Conservation (phyloP, 176 grass and related monocot genomes). For the Juncus effusus region DNA sequence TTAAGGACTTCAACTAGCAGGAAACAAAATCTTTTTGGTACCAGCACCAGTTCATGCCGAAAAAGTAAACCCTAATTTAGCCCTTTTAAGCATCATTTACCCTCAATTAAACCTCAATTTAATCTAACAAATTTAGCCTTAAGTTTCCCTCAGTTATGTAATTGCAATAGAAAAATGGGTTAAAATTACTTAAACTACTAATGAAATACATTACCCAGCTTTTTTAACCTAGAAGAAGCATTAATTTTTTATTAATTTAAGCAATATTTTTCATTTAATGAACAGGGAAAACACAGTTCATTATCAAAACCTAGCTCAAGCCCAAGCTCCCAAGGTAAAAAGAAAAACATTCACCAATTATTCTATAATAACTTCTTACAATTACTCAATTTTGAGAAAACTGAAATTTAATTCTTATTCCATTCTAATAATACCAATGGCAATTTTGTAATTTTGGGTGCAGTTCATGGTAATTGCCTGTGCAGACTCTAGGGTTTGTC, state of each 20-base stretch:
- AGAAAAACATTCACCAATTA: not conserved
- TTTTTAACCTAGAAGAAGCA: no score
- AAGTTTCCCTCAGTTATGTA: no score
- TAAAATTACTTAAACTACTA: no score
- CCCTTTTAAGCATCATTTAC: no score
- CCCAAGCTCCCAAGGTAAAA: slow-evolving; percentile 78
- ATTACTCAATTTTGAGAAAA: slow-evolving; percentile 7
- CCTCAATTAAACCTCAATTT: no score
- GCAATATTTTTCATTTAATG: slow-evolving; percentile 22
- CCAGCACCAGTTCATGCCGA: no score
- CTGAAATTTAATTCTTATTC: not conserved
- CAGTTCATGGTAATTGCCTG: slow-evolving; percentile 97
- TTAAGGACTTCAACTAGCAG: slow-evolving; percentile 10
- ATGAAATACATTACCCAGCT: no score
- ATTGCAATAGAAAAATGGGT: no score
- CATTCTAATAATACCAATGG: slow-evolving; percentile 6
- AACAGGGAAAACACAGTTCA: slow-evolving; percentile 48
- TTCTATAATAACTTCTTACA: not conserved
- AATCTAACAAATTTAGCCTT: no score
- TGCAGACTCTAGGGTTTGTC: slow-evolving; percentile 87
- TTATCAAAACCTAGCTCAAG: slow-evolving; percentile 61
- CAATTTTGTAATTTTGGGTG: slow-evolving; percentile 34
- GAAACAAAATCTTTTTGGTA: not conserved
- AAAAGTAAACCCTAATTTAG: no score
- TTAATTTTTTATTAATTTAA: slow-evolving; percentile 20